phyloP scores from a whole-genome alignment of 495 filamentous ascomycete species.

The Chaetomium cochliodes region DNA sequence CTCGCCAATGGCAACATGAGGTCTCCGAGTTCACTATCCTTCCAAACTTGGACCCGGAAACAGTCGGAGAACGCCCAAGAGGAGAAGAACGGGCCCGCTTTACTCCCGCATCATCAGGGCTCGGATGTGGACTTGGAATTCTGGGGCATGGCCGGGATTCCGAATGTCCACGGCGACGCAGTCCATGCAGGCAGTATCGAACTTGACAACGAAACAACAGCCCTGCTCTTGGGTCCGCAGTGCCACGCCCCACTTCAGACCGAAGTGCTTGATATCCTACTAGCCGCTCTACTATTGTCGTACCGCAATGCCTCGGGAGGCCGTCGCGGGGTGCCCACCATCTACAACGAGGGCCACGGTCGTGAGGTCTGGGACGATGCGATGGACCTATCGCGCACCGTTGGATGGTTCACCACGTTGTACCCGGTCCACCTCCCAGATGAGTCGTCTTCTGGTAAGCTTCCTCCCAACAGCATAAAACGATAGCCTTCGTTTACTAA shows the following conservation, averaged over 20 bases:
- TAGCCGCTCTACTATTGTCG: slow-evolving; percentile 53
- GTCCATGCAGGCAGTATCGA: slow-evolving; percentile 43
- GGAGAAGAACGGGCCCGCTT: slow-evolving; percentile 19
- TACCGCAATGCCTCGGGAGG: slow-evolving; percentile 40
- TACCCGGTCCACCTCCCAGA: slow-evolving; percentile 37
- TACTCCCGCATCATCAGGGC: slow-evolving; percentile 30
- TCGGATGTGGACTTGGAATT: slow-evolving; percentile 42
- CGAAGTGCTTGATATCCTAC: slow-evolving; percentile 54
- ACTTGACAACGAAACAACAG: slow-evolving; percentile 46
- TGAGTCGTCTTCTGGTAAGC: slow-evolving; percentile 28
- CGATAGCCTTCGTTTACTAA: background rate
- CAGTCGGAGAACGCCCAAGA: slow-evolving; percentile 26
- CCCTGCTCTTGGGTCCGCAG: slow-evolving; percentile 41
- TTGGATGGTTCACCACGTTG: slow-evolving; percentile 39
- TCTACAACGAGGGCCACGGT: slow-evolving; percentile 42
- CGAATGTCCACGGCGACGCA: slow-evolving; percentile 53
- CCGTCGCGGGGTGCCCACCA: slow-evolving; percentile 41
- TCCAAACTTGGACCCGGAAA: slow-evolving; percentile 26
- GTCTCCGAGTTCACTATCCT: slow-evolving; percentile 20
- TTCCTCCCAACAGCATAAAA: background rate
- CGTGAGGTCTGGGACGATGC: slow-evolving; percentile 33
- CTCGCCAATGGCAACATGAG: slow-evolving; percentile 37
- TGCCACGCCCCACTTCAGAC: slow-evolving; percentile 52
- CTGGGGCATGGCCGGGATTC: slow-evolving; percentile 48
- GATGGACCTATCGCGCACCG: slow-evolving; percentile 30